A percentile compares a stretch with the other conserved stretches of the same genome.
Conservation (phyloP, 768 basidiomycete genomes). For the Boletus pseudo-olivaceus region DNA sequence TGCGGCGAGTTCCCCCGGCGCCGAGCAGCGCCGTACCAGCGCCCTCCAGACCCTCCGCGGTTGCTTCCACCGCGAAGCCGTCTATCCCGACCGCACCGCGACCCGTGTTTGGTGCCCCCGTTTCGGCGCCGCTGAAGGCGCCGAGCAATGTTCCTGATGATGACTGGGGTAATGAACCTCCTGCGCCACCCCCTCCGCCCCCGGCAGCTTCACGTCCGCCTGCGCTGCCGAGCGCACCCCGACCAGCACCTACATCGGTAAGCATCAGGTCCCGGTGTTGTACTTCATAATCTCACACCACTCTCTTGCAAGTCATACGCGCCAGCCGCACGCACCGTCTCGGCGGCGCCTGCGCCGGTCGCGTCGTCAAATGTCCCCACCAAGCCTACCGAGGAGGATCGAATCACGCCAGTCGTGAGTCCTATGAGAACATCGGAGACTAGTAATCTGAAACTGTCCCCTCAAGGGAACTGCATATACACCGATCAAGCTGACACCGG, state of each 20-base stretch:
- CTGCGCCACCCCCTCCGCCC: slow-evolving; percentile 40
- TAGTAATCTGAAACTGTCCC: background rate
- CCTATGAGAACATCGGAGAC: background rate
- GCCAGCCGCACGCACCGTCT: slow-evolving; percentile 26
- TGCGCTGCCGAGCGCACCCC: slow-evolving; percentile 38
- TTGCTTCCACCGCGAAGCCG: slow-evolving; percentile 24
- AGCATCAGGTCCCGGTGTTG: slow-evolving; percentile 11
- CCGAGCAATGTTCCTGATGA: slow-evolving; percentile 46
- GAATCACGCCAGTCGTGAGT: slow-evolving; percentile 70
- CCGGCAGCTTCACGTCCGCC: slow-evolving; percentile 50
- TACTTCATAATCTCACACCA: background rate
- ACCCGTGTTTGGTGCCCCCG: slow-evolving; percentile 46
- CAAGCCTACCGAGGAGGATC: slow-evolving; percentile 76
- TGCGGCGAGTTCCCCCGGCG: slow-evolving; percentile 46
- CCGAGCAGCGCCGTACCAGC: background rate
- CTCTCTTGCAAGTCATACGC: slow-evolving; percentile 19
- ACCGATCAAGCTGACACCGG: slow-evolving; percentile 84
- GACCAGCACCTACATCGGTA: slow-evolving; percentile 39
- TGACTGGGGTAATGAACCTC: slow-evolving; percentile 57
- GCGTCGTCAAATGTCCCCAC: slow-evolving; percentile 48
- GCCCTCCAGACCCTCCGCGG: background rate
- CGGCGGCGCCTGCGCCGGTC: slow-evolving; percentile 36
- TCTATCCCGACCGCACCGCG: slow-evolving; percentile 42
- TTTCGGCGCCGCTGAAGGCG: slow-evolving; percentile 41
- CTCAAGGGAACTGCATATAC: slow-evolving; percentile 77